These are phyloP conservation scores for Lanmaoa pseudosensibilis DNA, from an alignment of 768 basidiomycete species.

Conservation along the genomic window DNA sequence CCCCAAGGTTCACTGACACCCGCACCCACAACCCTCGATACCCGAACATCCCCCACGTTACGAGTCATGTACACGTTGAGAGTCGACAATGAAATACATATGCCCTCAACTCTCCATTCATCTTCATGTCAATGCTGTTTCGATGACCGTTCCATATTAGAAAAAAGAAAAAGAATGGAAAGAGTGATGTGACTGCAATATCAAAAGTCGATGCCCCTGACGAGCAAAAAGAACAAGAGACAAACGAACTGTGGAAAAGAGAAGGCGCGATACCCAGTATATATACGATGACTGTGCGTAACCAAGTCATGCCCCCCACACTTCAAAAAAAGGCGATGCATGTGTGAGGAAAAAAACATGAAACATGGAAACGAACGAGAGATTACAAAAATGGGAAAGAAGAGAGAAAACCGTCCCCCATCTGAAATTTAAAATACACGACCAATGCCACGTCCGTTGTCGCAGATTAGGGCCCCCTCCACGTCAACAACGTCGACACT, in stretches of 20 bases:
- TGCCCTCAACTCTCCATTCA: background rate
- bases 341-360: background rate
- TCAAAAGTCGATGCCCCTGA: background rate
- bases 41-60: too few relatives aligned
- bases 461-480: background rate
- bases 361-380: conserved; percentile 1
- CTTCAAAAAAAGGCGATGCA: background rate
- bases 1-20: too few relatives aligned
- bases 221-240: background rate
- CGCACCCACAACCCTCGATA: too few relatives aligned
- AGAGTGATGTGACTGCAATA: background rate
- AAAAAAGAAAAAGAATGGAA: too few relatives aligned
- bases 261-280: background rate
- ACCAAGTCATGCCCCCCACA: background rate
- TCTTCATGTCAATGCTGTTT: background rate
- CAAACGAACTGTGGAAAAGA: background rate
- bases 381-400: background rate
- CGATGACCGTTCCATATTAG: background rate
- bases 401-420: background rate
- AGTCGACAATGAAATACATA: too few relatives aligned
- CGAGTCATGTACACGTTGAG: too few relatives aligned
- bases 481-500: too few relatives aligned
- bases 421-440: background rate
- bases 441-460: background rate
- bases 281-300: too few relatives aligned